Percentiles rank a stretch among this genome's conserved stretches.
phyloP scores from a whole-genome alignment of 257 asterid genomes.

The Solanum rostratum region DNA sequence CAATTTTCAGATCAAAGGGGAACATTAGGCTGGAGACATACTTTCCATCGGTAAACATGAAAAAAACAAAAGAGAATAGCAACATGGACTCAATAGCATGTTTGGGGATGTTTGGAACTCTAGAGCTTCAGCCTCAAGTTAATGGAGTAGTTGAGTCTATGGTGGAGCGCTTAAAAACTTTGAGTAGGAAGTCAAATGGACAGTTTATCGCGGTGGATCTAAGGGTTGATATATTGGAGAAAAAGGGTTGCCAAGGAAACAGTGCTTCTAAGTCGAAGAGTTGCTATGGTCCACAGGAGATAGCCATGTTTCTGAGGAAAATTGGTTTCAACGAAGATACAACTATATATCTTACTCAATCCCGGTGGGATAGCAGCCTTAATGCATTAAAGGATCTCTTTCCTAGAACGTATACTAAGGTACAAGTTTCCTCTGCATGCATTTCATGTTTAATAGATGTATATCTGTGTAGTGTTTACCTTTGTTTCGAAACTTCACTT shows the following conservation, averaged over 20 bases:
- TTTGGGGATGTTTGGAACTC: conserved; percentile 83
- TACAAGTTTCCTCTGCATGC: conserved; percentile 4
- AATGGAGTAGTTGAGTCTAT: conserved; percentile 81
- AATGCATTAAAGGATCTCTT: conserved; percentile 60
- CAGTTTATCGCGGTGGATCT: conserved; percentile 84
- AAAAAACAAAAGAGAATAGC: conserved; percentile 43
- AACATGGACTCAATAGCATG: conserved; percentile 62
- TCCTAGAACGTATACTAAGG: conserved; percentile 83
- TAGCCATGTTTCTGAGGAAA: conserved; percentile 59
- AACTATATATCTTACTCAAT: conserved; percentile 66
- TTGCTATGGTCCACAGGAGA: conserved; percentile 68
- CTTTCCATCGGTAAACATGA: conserved; percentile 92
- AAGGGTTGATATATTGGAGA: conserved; percentile 80
- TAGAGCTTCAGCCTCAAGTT: conserved; percentile 68
- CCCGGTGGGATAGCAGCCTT: conserved; percentile 80
- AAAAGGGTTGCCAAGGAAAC: conserved; percentile 58
- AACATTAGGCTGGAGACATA: conserved; percentile 72
- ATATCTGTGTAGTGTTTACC: no score
- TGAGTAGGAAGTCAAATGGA: conserved; percentile 71
- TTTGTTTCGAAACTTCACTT: no score
- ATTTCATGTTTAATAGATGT: background rate
- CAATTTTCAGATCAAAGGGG: conserved; percentile 63
- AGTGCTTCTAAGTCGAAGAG: conserved; percentile 55
- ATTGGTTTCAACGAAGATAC: conserved; percentile 69
- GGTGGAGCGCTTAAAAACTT: conserved; percentile 62